These are phyloP conservation scores for Chenopodium berlandieri DNA, from an alignment of 148 eudicot species.

Conservation along the genomic window DNA sequence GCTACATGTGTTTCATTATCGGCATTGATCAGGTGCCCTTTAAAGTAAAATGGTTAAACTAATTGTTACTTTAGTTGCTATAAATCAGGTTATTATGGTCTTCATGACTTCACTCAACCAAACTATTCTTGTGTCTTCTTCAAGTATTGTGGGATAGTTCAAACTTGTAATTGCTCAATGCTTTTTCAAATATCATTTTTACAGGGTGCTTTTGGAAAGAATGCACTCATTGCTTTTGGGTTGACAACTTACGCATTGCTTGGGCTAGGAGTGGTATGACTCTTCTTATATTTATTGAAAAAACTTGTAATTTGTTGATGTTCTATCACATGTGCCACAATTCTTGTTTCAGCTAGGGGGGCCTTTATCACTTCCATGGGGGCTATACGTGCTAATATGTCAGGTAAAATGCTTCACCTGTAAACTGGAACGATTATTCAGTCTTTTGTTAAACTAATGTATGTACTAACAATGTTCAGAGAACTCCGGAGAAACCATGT, in stretches of 20 bases:
- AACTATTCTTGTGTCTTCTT: neutral
- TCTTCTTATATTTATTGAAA: neutral
- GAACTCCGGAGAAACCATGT: constrained; percentile 95
- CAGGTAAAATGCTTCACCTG: constrained; percentile 51
- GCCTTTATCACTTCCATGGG: constrained; percentile 98
- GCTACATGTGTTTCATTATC: neutral
- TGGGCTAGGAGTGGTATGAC: constrained; percentile 90
- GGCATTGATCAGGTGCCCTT: neutral
- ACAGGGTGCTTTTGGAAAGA: constrained; percentile 95
- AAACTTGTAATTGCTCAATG: neutral
- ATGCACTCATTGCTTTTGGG: constrained; percentile 67
- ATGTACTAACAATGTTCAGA: constrained; percentile 41
- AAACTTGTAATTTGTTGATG: neutral
- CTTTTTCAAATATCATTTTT: neutral
- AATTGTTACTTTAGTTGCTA: neutral
- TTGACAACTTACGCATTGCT: constrained; percentile 83
- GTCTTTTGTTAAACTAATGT: neutral
- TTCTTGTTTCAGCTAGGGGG: constrained; percentile 75
- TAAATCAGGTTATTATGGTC: neutral
- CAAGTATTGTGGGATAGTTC: neutral
- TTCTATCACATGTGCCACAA: neutral
- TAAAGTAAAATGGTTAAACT: neutral
- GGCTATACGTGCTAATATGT: constrained; percentile 85
- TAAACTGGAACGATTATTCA: neutral
- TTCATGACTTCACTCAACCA: neutral